Evolutionary conservation across 352 stramenopile species (phyloP).

Genomic region (Phytopythium vexans): DNA sequence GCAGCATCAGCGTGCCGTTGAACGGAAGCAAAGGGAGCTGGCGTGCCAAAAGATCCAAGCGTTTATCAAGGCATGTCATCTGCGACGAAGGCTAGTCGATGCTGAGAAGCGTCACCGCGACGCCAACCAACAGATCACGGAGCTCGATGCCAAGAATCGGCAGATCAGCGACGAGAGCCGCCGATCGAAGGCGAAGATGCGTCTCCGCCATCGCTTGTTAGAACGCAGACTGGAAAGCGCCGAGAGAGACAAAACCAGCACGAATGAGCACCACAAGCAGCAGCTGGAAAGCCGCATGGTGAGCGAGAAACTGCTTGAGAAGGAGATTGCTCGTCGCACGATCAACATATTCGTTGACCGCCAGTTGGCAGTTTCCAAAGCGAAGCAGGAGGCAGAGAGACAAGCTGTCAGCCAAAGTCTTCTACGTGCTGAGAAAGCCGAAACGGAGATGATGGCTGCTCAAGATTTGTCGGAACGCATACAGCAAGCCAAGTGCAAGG

Average conservation of each 20-base stretch:
- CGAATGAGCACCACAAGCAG: constrained; percentile 1
- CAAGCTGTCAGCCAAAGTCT: constrained; percentile 11
- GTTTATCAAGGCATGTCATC: constrained; percentile 27
- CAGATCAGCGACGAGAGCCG: not conserved
- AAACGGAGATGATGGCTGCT: constrained; percentile 32
- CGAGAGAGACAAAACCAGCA: constrained; percentile 2
- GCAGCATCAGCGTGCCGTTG: constrained; percentile 22
- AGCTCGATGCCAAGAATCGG: constrained; percentile 9
- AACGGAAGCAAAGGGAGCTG: constrained; percentile 17
- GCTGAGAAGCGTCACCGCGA: constrained; percentile 14
- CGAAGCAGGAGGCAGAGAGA: constrained; percentile 8
- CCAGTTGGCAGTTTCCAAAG: constrained; percentile 10
- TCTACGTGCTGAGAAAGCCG: constrained; percentile 26
- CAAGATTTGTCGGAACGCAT: constrained; percentile 31
- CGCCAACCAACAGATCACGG: constrained; percentile 9
- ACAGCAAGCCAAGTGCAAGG: constrained; percentile 7
- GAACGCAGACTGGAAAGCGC: constrained; percentile 4
- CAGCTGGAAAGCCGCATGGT: constrained; percentile 14
- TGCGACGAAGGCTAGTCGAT: constrained; percentile 27
- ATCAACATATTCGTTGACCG: constrained; percentile 39
- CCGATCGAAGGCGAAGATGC: no score
- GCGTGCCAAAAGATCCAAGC: constrained; percentile 35
- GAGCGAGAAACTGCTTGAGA: constrained; percentile 9
- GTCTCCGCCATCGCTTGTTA: not conserved
- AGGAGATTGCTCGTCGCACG: constrained; percentile 18